Evolutionary conservation across 1,139 yeast species (phyloP).

Genomic region (Pichia sp.): DNA sequence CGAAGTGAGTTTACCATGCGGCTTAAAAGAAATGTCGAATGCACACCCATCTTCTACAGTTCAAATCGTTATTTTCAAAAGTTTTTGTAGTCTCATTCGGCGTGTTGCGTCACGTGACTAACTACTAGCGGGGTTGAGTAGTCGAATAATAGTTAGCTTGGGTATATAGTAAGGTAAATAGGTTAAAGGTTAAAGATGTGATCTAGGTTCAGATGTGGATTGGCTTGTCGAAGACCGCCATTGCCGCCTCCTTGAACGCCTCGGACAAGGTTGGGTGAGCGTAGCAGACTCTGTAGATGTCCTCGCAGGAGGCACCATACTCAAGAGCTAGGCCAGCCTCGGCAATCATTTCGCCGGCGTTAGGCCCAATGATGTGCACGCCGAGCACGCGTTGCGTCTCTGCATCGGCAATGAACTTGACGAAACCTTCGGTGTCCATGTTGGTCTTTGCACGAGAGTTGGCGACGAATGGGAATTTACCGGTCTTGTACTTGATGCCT

Average conservation of each 20-base stretch:
- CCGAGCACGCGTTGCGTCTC: conserved; percentile 96
- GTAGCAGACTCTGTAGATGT: conserved; percentile 93
- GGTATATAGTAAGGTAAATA: too few relatives aligned
- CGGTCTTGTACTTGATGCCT: conserved; percentile 86
- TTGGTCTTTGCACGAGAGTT: conserved; percentile 99
- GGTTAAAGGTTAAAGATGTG: too few relatives aligned
- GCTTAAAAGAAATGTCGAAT: too few relatives aligned
- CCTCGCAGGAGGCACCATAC: conserved; percentile 99
- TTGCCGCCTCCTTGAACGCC: conserved; percentile 97
- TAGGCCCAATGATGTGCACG: conserved; percentile 95
- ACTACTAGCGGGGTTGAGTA: too few relatives aligned
- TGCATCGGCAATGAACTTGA: conserved; percentile 91
- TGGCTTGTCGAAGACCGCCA: conserved; percentile 76
- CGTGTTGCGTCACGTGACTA: too few relatives aligned
- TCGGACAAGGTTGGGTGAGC: conserved; percentile 98
- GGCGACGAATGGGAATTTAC: conserved; percentile 98
- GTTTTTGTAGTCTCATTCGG: too few relatives aligned
- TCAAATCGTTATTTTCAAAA: too few relatives aligned
- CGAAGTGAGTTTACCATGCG: too few relatives aligned
- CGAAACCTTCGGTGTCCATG: conserved; percentile 95
- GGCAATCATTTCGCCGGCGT: conserved; percentile 99
- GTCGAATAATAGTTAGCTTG: too few relatives aligned
- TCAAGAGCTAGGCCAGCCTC: conserved; percentile 97
- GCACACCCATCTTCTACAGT: too few relatives aligned
- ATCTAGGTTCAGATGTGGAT: conserved; percentile 23